A percentile compares a stretch with the other conserved stretches of the same genome.
phyloP scores from a whole-genome alignment of 495 filamentous ascomycete genomes.

The Xylaria castorea region DNA sequence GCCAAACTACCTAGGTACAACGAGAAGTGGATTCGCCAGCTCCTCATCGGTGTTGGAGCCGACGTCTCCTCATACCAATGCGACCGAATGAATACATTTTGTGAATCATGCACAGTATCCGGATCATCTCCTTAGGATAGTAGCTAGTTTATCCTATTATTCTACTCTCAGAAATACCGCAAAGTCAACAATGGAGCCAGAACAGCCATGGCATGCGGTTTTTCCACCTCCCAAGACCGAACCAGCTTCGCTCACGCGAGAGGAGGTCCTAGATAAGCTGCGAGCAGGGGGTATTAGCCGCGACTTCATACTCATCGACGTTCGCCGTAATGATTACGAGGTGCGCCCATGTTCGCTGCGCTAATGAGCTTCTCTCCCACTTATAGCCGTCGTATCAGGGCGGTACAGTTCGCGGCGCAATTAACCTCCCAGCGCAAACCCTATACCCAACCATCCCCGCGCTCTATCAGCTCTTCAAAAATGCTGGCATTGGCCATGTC shows the following conservation, averaged over 20 bases:
- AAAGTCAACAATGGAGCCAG: not conserved
- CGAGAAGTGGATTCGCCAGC: not conserved
- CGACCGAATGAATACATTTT: not conserved
- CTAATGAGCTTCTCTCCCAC: not conserved
- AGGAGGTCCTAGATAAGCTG: constrained; percentile 39
- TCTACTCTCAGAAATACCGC: not conserved
- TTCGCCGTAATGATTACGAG: constrained; percentile 68
- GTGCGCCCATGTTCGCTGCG: constrained; percentile 41
- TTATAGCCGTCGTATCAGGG: constrained; percentile 52
- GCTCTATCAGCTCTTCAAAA: constrained; percentile 61
- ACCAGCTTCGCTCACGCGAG: constrained; percentile 37
- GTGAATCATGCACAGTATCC: not conserved
- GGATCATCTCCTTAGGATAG: not conserved
- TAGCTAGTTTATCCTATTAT: not conserved
- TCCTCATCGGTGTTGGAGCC: not conserved
- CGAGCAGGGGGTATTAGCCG: constrained; percentile 41
- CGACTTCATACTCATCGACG: constrained; percentile 67
- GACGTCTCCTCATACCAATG: not conserved
- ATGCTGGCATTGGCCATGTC: constrained; percentile 56
- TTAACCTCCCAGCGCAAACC: constrained; percentile 76
- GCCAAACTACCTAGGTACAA: not conserved
- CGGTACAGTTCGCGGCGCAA: constrained; percentile 69
- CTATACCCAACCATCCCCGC: constrained; percentile 64
- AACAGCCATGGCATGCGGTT: constrained; percentile 26
- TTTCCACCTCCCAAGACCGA: constrained; percentile 24